Percentiles rank a stretch among this genome's conserved stretches.
phyloP scores from a whole-genome alignment of 371 early-diverging fungal species.

The Mucor ambiguus region DNA sequence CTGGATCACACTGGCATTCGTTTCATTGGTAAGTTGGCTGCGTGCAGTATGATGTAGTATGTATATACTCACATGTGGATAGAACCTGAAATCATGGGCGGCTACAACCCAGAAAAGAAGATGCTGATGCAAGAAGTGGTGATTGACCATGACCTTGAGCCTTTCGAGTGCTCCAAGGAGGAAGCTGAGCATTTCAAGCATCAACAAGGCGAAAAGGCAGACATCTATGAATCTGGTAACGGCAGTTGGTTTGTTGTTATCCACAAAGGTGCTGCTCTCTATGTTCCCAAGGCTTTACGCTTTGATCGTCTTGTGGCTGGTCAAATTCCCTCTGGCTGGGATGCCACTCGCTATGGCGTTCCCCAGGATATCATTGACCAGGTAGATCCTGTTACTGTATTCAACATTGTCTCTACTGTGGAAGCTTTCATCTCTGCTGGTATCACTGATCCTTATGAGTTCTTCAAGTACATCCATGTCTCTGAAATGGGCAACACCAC shows the following conservation, averaged over 20 bases:
- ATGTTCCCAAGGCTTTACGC: conserved; percentile 93
- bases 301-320: conserved; percentile 95
- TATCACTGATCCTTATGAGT: conserved; percentile 97
- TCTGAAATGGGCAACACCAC: conserved; percentile 92
- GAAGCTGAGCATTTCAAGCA: conserved; percentile 92
- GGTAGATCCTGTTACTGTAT: conserved; percentile 91
- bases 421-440: conserved; percentile 93
- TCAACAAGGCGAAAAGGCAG: conserved; percentile 87
- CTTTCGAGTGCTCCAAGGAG: conserved; percentile 89
- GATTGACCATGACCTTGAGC: conserved; percentile 89
- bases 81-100: conserved; percentile 86
- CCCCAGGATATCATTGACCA: conserved; percentile 91
- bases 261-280: conserved; percentile 86
- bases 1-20: conserved; percentile 95
- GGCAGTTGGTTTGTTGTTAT: conserved; percentile 82
- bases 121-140: conserved; percentile 90
- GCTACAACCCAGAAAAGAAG: conserved; percentile 93
- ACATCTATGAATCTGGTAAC: conserved; percentile 69
- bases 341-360: conserved; percentile 89
- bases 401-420: conserved; percentile 88
- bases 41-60: no score
- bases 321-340: conserved; percentile 96
- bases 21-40: conserved; percentile 67
- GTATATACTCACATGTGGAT: not conserved
- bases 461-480: conserved; percentile 96